Evolutionary conservation across 2,329 filamentous ascomycete genomes (phyloP), one percentile per base, ranked within the genome.

Genomic region (Pseudogymnoascus sp.): DNA sequence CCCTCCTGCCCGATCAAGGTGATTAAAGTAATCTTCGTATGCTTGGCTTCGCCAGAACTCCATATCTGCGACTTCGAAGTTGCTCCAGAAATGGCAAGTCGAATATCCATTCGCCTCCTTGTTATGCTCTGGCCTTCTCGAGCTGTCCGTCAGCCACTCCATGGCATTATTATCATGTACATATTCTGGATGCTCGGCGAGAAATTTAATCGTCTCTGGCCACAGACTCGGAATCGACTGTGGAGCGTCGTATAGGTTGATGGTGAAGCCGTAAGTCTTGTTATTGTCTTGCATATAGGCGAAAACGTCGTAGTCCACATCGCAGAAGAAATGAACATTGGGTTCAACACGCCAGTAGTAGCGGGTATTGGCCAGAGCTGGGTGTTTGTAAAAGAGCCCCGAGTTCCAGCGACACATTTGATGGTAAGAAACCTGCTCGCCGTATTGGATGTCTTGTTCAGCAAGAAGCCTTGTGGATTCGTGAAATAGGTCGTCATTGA

Each of bases 341-440:
- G 94, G 94, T 74, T 99, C 94, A 57, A 99, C 94, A 62, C 94
- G 90, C 94, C 94, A 99, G 81, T 99, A 99, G 80, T 90, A 99
- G 67, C 91, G 89, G 65, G 83, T 85, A 69, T 94, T 76, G 66
- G 86, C 80, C 61, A 99, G 83, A 0, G 92, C 92, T 0, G 92
- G 91, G 75, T 99, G 94, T 72, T 94, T 92, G 80, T 96, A 97
- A 81, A 99, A 99, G 75, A 97, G 82, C 71, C 94, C 94, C 71
- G 90, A 95, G 78, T 99, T 99, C 94, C 94, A 99, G 61, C 94
- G 87, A 73, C 94, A 99, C 94, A 99, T 99, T 73, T 97, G 89
- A 76, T 97, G 93, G 77, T 99, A 99, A 57, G 92, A 96, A 60
- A 90, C 77, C 80, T 89, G 90, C 68, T 86, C 82, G 70, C 90